Base-by-base conservation (phyloP, 345 rosid genomes). In the Erucastrum elatum region DNA sequence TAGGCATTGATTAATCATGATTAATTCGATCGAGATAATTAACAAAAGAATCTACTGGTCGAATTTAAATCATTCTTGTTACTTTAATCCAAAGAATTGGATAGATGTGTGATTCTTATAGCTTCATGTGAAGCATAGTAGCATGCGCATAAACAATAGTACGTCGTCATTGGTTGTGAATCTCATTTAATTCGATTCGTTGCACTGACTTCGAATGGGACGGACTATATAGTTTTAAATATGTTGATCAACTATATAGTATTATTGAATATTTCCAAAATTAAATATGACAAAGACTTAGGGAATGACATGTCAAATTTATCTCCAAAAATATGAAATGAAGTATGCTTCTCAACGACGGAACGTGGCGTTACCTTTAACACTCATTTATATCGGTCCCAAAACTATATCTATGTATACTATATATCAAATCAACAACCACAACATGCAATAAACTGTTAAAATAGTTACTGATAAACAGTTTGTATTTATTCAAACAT, bases 301-400 rank as follows among this genome's bases (percentile, higher is more conserved):
- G 56, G 7, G 56, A 13, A 49, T 49, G 56, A 13, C 56, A 79
- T 49, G 75, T 68, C 78, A 62, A 68, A 34, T 62, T 73, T 79
- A 78, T 74, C 82, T 74, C 82, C 66, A 60, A 68, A 68, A 70
- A 63, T 72, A 51, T 25, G 61, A 62, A 63, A 5, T 79, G 60
- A 74, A 34, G 37, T 27, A 74, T 79, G 75, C 75, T 37, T 79
- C 71, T 74, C 60, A 17, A 17, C 37, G 9, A 73, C 27, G 75
- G 46, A 79, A 79, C 82, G 82, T 79, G 82, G 78, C 82, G 17
- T 62, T 74, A 51, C 66, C 66, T 68, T 13, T 68, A 16, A 62
- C 82, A 79, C 75, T 74, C 70, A 60, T 60, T 29, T 25, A 44
- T 65, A 11, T 65, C 65, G 71, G 59, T 71, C 58, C 59, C 59